These are phyloP conservation scores for Mycena albidolilacea DNA, from an alignment of 768 basidiomycete genomes.

Conservation along the genomic window DNA sequence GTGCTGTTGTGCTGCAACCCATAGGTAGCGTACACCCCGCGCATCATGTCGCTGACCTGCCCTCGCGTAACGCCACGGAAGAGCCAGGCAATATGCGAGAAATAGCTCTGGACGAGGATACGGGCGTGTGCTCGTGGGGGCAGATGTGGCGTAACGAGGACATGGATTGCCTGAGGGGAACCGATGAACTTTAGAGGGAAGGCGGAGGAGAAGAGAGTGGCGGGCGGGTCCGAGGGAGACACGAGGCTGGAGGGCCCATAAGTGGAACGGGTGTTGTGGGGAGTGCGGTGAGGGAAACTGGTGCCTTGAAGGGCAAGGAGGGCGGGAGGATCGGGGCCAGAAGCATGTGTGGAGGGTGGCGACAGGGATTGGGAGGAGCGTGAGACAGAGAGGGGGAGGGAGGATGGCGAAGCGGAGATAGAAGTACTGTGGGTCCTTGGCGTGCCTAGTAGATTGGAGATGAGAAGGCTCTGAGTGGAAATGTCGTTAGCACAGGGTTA, in stretches of 20 bases:
- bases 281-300: not conserved
- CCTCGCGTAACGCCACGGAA: conserved; percentile 63
- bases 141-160: conserved; percentile 67
- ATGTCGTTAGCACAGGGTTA: not conserved
- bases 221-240: conserved; percentile 27
- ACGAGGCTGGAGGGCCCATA: not conserved
- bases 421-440: conserved; percentile 11
- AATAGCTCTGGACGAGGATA: conserved; percentile 60
- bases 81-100: conserved; percentile 66
- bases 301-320: conserved; percentile 11
- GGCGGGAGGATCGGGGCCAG: conserved; percentile 44
- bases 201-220: conserved; percentile 63
- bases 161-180: conserved; percentile 60
- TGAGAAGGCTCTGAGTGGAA: conserved; percentile 41
- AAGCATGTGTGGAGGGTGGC: conserved; percentile 39
- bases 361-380: conserved; percentile 40
- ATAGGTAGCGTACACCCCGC: conserved; percentile 53
- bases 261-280: not conserved
- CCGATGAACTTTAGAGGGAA: conserved; percentile 79
- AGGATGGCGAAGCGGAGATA: conserved; percentile 31
- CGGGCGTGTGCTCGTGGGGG: conserved; percentile 67
- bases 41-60: conserved; percentile 61
- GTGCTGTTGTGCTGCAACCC: not conserved
- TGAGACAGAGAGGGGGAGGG: conserved; percentile 38
- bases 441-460: conserved; percentile 35